Evolutionary conservation across 192 early-diverging fungal genomes (phyloP).

Genomic region (Gryganskiella cystojenkinii): DNA sequence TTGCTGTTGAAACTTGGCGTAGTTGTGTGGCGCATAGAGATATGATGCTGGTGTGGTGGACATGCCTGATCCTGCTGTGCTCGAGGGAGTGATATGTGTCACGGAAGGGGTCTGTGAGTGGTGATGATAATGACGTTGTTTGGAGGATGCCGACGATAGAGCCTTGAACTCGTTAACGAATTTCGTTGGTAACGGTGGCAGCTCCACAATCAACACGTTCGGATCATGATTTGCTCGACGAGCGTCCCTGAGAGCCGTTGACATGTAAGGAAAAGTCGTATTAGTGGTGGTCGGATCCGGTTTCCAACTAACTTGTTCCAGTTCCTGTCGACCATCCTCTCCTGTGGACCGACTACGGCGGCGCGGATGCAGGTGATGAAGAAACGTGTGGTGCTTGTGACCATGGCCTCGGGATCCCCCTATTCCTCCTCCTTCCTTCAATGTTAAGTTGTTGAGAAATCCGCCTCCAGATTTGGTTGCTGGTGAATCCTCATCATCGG

Average conservation of each 20-base stretch:
- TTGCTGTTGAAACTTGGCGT: not conserved
- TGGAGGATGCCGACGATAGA: slow-evolving; percentile 2
- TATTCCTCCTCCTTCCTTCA: not conserved
- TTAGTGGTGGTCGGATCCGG: not conserved
- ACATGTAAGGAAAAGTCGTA: not conserved
- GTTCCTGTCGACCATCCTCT: slow-evolving; percentile 2
- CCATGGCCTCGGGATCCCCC: not conserved
- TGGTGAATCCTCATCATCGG: slow-evolving; percentile 44
- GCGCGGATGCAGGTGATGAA: slow-evolving; percentile 13
- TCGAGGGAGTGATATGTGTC: slow-evolving; percentile 5
- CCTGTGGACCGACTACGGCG: slow-evolving; percentile 29
- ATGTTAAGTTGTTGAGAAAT: not conserved
- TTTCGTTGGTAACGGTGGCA: slow-evolving; percentile 17
- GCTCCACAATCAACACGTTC: slow-evolving; percentile 16
- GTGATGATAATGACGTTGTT: not conserved
- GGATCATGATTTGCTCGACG: slow-evolving; percentile 17
- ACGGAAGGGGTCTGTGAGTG: slow-evolving; percentile 6
- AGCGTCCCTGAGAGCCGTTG: slow-evolving; percentile 20
- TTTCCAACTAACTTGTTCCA: not conserved
- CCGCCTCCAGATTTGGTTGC: not conserved
- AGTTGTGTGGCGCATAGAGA: not conserved
- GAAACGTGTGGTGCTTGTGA: slow-evolving; percentile 5
- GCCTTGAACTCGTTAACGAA: slow-evolving; percentile 14
- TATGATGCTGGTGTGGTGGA: not conserved
- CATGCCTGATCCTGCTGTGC: slow-evolving; percentile 1